Evolutionary conservation across 1,139 yeast genomes (phyloP), one percentile per base, ranked within the genome.

Genomic region (Candida buenavistaensis): DNA sequence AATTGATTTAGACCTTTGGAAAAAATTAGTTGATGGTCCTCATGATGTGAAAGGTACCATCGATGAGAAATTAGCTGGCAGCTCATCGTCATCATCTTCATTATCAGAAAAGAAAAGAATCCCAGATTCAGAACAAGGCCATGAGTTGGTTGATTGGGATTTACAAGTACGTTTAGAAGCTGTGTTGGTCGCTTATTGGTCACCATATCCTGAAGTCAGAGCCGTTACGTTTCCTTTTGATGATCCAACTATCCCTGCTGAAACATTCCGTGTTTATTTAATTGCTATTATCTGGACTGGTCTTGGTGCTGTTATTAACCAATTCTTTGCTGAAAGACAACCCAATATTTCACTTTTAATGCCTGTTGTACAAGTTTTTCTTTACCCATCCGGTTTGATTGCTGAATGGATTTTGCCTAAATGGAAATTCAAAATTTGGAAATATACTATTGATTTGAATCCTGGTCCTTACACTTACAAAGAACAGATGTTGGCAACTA

Each of bases 121-220:
- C 3, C 19, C 21, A 11, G 31, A 11, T 11, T 30, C 10, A 3
- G 14, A 7, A 15, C 9, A 47, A 5, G 23, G 50, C 68, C 7
- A 61, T 25, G 20, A 32, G 8, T 37, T 45, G 22, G 38, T 33
- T 13, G 54, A 61, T 21, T 62, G 65, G 54, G 51, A 49, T 11
- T 54, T 70, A 27, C 62, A 62, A 40, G 51, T 52, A 2, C 62
- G 59, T 38, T 48, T 71, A 26, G 66, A 67, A 36, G 82, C 81
- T 1, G 70, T 68, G 7, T 54, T 80, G 33, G 57, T 74, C 34
- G 62, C 72, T 30, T 78, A 62, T 50, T 74, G 72, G 54, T 79
- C 85, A 1, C 82, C 84, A 1, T 81, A 81, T 49, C 78, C 82
- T 5, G 85, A 80, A 52, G 84, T 81, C 2, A 65, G 87, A 43